phyloP scores from a whole-genome alignment of 2,329 filamentous ascomycete genomes.

The Penicillium oxalicum region DNA sequence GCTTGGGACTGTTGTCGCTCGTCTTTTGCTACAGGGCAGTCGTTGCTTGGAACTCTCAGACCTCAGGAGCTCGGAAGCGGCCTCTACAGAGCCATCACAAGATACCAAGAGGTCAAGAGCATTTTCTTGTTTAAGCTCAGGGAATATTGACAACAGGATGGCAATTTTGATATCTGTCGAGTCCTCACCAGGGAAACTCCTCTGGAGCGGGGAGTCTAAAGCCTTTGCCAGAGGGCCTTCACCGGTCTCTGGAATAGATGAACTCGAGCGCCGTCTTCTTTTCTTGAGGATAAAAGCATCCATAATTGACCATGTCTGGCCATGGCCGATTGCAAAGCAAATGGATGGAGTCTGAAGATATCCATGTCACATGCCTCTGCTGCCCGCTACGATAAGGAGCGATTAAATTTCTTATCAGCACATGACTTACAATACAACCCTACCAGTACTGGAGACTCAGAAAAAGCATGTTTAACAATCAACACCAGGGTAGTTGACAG shows the following conservation, averaged over 20 bases:
- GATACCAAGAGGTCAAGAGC: constrained; percentile 74
- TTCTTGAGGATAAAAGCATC: constrained; percentile 39
- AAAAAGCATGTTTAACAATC: no score
- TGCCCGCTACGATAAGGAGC: no score
- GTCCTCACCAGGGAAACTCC: constrained; percentile 51
- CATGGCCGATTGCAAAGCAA: no score
- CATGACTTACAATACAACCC: no score
- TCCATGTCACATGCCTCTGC: no score
- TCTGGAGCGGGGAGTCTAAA: constrained; percentile 4
- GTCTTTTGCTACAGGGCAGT: constrained; percentile 18
- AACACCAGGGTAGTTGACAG: no score
- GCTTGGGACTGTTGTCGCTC: constrained; percentile 33
- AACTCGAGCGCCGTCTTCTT: constrained; percentile 21
- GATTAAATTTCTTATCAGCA: no score
- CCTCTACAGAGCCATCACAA: constrained; percentile 68
- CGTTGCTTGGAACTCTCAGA: constrained; percentile 14
- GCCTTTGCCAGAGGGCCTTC: background rate
- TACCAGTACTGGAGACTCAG: no score
- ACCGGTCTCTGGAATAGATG: background rate
- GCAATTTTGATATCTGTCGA: constrained; percentile 88
- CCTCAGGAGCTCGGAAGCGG: constrained; percentile 54
- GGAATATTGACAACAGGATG: constrained; percentile 70
- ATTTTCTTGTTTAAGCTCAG: constrained; percentile 55
- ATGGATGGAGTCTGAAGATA: no score
- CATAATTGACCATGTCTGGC: constrained; percentile 22